Evolutionary conservation across 2,329 filamentous ascomycete species (phyloP), one percentile per base, ranked within the genome.

Genomic region (Fusarium beomiforme): DNA sequence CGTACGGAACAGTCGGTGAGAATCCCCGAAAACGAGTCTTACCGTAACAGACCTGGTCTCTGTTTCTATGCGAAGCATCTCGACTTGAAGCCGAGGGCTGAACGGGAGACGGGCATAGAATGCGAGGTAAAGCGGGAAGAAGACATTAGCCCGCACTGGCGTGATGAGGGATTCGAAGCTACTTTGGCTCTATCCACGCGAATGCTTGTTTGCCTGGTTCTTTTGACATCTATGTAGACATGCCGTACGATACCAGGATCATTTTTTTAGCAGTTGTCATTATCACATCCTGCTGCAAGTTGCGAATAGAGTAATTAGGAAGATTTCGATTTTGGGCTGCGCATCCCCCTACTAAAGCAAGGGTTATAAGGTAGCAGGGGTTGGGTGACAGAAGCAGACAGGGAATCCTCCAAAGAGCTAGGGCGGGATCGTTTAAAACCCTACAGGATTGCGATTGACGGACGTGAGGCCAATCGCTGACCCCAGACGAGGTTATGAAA

Each of bases 371-470:
- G n/a, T 26, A n/a, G 34, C 53, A 46, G 56, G 65, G 59, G 46
- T 67, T 23, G n/a, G 37, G 64, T 69, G 49, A 59, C 44, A 63
- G 43, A 34, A 26, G 46, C 44, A 61, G 71, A 60, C 67, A 37
- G 42, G 62, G 44, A 46, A 69, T 57, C 58, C 66, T 43, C 44
- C 56, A 50, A 31, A 50, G 59, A 57, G 26, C 59, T 64, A 66
- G 61, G 65, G 60, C 65, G 49, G 64, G 59, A 69, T 69, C 60
- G 62, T 62, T 57, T 76, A 67, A 54, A 24, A 68, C 73, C 74
- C 72, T 69, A 69, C 74, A 73, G 67, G 59, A 72, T 72, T 75
- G 57, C 72, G 74, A 77, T 78, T 77, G 76, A 78, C 69, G 66
- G 73, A 62, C 42, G 50, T 59, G 53, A 65, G 69, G 67, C 77